Conservation (phyloP, 164 flowering plant genomes). For the Dillenia turbinata region DNA sequence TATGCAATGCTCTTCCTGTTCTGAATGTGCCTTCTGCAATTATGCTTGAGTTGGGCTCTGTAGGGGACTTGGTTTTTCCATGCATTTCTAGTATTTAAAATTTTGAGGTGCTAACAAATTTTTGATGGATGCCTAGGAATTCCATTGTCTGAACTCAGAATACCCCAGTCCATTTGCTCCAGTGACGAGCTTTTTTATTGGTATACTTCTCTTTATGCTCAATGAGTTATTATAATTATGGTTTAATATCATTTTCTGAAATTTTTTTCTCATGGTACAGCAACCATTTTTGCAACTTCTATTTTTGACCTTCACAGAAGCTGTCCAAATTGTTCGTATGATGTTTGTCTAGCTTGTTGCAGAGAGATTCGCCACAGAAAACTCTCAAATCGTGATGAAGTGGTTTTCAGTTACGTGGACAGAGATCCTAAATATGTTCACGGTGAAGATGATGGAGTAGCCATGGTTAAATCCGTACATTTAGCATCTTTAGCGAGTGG, state of each 20-base stretch:
- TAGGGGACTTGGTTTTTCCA: background rate
- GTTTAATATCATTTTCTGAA: background rate
- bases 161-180: slow-evolving; percentile 29
- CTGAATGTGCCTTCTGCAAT: slow-evolving; percentile 3
- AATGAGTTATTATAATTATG: background rate
- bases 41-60: slow-evolving; percentile 5
- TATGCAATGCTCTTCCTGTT: slow-evolving; percentile 3
- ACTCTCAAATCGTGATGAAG: slow-evolving; percentile 30
- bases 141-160: slow-evolving; percentile 21
- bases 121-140: slow-evolving; percentile 28
- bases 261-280: slow-evolving; percentile 34
- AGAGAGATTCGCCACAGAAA: slow-evolving; percentile 60
- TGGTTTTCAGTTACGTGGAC: slow-evolving; percentile 23
- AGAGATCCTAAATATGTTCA: slow-evolving; percentile 59
- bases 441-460: slow-evolving; percentile 49
- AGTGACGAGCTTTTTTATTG: slow-evolving; percentile 73
- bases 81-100: background rate
- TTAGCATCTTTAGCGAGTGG: too few species aligned
- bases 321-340: slow-evolving; percentile 72
- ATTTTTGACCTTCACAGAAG: slow-evolving; percentile 77
- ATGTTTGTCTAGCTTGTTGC: slow-evolving; percentile 77
- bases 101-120: background rate
- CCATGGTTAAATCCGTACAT: background rate
- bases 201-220: slow-evolving; percentile 26
- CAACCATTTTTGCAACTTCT: slow-evolving; percentile 79